phyloP scores from a whole-genome alignment of 345 rosid species.

The Aquilaria malaccensis region DNA sequence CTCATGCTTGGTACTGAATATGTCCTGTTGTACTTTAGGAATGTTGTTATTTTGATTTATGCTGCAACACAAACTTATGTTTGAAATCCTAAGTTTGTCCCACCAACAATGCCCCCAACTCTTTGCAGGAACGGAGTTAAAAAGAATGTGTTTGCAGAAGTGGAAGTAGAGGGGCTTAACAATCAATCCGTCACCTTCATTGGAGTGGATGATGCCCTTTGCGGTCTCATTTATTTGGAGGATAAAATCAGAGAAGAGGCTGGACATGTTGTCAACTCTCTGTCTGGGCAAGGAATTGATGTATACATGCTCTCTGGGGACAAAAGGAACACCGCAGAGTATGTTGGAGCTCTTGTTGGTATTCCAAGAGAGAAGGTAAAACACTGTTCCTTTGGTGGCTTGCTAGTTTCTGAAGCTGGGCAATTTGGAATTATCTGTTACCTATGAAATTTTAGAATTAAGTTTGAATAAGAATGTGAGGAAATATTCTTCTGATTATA shows the following conservation, averaged over 20 bases:
- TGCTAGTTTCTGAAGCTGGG: background rate
- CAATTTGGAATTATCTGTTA: background rate
- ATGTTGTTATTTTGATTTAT: too few species aligned
- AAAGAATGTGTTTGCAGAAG: conserved; percentile 31
- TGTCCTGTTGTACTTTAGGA: too few species aligned
- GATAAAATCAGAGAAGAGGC: conserved; percentile 96
- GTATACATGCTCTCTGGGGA: conserved; percentile 96
- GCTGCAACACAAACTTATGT: too few species aligned
- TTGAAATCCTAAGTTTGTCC: too few species aligned
- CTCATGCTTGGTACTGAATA: too few species aligned
- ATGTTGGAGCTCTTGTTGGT: conserved; percentile 84
- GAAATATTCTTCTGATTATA: too few species aligned
- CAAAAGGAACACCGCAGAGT: conserved; percentile 71
- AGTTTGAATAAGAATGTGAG: too few species aligned
- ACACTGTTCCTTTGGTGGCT: conserved; percentile 2
- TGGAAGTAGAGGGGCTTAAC: conserved; percentile 39
- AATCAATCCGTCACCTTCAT: conserved; percentile 78
- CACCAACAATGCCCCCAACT: background rate
- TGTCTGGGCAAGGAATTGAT: conserved; percentile 60
- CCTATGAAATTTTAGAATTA: too few species aligned
- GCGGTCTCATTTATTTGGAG: conserved; percentile 74
- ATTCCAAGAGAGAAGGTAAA: conserved; percentile 75
- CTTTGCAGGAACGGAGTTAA: conserved; percentile 68
- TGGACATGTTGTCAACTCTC: conserved; percentile 51
- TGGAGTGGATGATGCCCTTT: conserved; percentile 69